Evolutionary conservation across 2,329 filamentous ascomycete genomes (phyloP), one percentile per base, ranked within the genome.

Genomic region (Dactylellina parvicollis): DNA sequence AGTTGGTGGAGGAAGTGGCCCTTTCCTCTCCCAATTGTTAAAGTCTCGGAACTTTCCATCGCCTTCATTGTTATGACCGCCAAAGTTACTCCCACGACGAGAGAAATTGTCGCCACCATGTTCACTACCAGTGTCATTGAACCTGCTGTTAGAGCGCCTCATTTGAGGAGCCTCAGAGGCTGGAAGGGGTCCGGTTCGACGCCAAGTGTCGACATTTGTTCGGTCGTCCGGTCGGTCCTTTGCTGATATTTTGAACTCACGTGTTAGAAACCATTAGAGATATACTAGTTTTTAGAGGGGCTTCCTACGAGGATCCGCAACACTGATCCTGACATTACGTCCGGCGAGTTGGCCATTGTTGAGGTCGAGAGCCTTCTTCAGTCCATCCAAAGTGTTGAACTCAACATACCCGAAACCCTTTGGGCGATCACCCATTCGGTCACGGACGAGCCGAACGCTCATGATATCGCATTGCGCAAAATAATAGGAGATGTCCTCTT

Each of bases 381-480:
- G 84, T 71, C 94, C 94, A 54, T 98, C 94, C 46, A 95, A 83
- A 56, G 88, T 89, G 76, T 86, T 88, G 79, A 99, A 99, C 82
- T 99, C 95, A 76, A 96, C 94, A 81, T 99, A 99, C 75, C 94
- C 95, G 79, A 99, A 99, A 52, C 95, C 95, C 85, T 99, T 99
- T 76, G 95, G 95, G 79, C 93, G 92, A 82, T 90, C 88, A 80
- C 95, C 90, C 81, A 96, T 86, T 80, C 94, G 95, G 82, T 99
- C 96, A 84, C 97, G 94, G 76, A 99, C 96, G 78, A 99, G 92
- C 79, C 95, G 91, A 76, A 99, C 92, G 80, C 88, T 97, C 76
- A 90, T 90, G 78, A 97, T 89, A 76, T 92, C 87, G 81, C 94
- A 97, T 65, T 86, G 91, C 57, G 85, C 83, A 80, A 99, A 96